Base-by-base conservation (phyloP, 2,329 filamentous ascomycete species). In the Dactylellina leptospora region DNA sequence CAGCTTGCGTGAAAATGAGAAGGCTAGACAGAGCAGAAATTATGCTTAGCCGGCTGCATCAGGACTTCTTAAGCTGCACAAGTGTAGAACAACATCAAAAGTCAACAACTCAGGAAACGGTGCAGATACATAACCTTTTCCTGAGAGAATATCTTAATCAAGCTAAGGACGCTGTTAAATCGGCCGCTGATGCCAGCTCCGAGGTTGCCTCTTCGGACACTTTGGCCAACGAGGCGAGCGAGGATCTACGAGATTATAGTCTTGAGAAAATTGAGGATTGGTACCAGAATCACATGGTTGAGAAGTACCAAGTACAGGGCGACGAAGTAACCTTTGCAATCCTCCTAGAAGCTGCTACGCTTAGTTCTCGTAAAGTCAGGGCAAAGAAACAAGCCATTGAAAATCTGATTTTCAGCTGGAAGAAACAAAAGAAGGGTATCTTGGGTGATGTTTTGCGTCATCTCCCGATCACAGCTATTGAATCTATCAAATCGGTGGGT, bases 1-100 rank as follows among this genome's bases (percentile, higher is more conserved):
- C 64, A 5, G 68, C 68, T 20, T 72, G 68, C n/a, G 68, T 72
- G 9, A 72, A 72, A 30, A 72, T 72, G 68, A 58, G 59, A 22
- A 60, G 25, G 16, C 33, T 72, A 23, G 68, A 64, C 5, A 22
- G 68, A 30, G 68, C 68, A 20, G 51, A 63, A 16, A 33, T 72
- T 23, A 72, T 72, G 68, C 48, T 72, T 23, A 58, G 50, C n/a
- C 68, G 68, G 13, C 68, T 72, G 4, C 68, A 72, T 28, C 36
- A 60, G 33, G 68, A 72, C 28, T 72, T 72, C 38, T 27, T 72
- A 8, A 16, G 33, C 9, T 72, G 56, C 30, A 64, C 48, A 1
- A 72, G 68, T 28, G 38, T 60, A 11, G 40, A 38, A 45, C 45
- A 60, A 20, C 16, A 45, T 4, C 48, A 64, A 20, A 53, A 58